phyloP scores from a whole-genome alignment of 2,329 filamentous ascomycete genomes.

The Rhytidhysteron rufulum region DNA sequence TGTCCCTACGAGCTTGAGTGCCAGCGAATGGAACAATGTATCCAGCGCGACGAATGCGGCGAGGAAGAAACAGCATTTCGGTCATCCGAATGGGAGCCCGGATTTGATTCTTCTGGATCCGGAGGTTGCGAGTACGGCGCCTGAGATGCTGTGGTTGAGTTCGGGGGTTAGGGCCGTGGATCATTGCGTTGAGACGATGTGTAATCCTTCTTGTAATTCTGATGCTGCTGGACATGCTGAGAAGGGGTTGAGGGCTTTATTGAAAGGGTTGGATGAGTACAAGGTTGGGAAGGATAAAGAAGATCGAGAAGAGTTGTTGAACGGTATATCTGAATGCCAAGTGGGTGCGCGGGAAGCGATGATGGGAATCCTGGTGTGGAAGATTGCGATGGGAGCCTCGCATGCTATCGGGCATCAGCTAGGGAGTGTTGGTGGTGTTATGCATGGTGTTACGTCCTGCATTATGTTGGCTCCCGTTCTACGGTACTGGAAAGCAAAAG shows the following conservation, averaged over 20 bases:
- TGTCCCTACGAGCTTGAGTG: slow-evolving; percentile 20
- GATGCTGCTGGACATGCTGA: slow-evolving; percentile 16
- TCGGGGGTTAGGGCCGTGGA: slow-evolving; percentile 25
- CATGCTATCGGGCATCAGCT: slow-evolving; percentile 21
- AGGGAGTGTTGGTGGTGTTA: slow-evolving; percentile 15
- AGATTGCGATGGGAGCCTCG: slow-evolving; percentile 16
- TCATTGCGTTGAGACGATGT: slow-evolving; percentile 26
- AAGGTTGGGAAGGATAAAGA: slow-evolving; percentile 13
- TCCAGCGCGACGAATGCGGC: slow-evolving; percentile 18
- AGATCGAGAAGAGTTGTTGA: slow-evolving; percentile 9
- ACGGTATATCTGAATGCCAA: slow-evolving; percentile 18
- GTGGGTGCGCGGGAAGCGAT: slow-evolving; percentile 18
- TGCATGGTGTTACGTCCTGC: slow-evolving; percentile 21
- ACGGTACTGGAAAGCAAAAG: slow-evolving; percentile 9
- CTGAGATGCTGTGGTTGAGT: slow-evolving; percentile 21
- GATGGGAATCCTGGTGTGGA: slow-evolving; percentile 16
- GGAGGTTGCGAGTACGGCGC: slow-evolving; percentile 19
- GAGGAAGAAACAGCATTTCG: slow-evolving; percentile 24
- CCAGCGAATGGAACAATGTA: slow-evolving; percentile 21
- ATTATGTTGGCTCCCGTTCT: slow-evolving; percentile 18
- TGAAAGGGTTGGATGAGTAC: slow-evolving; percentile 15
- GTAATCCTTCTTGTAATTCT: slow-evolving; percentile 11
- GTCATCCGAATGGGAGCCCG: slow-evolving; percentile 11
- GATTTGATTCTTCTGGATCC: slow-evolving; percentile 21
- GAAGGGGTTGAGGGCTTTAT: slow-evolving; percentile 17